phyloP scores from a whole-genome alignment of 176 grass and related monocot genomes.

The Musa beccarii region DNA sequence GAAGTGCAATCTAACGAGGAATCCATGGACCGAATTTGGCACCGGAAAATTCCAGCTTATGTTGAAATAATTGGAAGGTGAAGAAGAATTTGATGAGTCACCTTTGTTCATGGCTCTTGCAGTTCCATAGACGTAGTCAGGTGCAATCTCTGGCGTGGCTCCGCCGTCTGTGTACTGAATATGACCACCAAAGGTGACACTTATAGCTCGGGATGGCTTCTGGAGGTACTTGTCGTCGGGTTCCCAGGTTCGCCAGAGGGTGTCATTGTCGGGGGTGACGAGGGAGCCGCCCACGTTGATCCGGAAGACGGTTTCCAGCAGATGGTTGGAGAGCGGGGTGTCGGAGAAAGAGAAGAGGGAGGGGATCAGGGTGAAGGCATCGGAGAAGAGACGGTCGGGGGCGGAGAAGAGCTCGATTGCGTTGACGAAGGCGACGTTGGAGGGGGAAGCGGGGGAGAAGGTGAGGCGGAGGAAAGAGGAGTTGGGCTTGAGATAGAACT shows the following conservation, averaged over 20 bases:
- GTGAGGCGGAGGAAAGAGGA: slow-evolving; percentile 3
- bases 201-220: neutral
- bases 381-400: slow-evolving; percentile 2
- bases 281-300: slow-evolving; percentile 50
- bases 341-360: neutral
- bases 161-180: neutral
- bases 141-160: slow-evolving; percentile 25
- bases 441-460: slow-evolving; percentile 6
- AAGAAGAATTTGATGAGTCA: neutral
- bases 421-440: slow-evolving; percentile 12
- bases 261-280: slow-evolving; percentile 29
- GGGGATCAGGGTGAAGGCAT: slow-evolving; percentile 3
- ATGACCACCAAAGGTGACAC: neutral
- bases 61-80: slow-evolving; percentile 27
- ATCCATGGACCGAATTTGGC: slow-evolving; percentile 1
- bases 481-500: slow-evolving; percentile 14
- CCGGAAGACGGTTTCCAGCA: slow-evolving; percentile 50
- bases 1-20: slow-evolving; percentile 63
- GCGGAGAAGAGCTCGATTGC: slow-evolving; percentile 21
- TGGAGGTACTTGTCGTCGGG: slow-evolving; percentile 42
- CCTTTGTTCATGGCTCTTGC: slow-evolving; percentile 26
- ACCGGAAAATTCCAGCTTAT: slow-evolving; percentile 49
- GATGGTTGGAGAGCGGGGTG: neutral
- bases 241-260: slow-evolving; percentile 58
- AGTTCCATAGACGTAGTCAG: slow-evolving; percentile 37